Evolutionary conservation across 805 yeast genomes (phyloP).

Genomic region (Yarrowia sp.): DNA sequence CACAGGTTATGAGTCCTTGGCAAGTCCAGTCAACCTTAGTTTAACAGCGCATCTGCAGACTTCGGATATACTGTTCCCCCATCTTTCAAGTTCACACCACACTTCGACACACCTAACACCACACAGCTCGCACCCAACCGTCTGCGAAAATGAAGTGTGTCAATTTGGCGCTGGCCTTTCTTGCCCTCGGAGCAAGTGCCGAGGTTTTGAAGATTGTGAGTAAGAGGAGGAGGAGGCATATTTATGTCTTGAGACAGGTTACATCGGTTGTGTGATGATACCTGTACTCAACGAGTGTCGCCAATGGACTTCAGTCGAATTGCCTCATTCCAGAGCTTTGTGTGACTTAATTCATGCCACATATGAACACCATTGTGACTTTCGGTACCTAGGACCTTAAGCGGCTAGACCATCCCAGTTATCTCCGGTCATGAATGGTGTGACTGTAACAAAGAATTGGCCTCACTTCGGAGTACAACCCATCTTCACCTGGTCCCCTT

Average conservation of each 20-base stretch:
- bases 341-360: too few relatives aligned
- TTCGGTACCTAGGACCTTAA: too few relatives aligned
- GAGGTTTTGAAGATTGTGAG: conserved; percentile 43
- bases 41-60: conserved; percentile 32
- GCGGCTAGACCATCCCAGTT: too few relatives aligned
- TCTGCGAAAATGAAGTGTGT: conserved; percentile 33
- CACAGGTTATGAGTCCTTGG: conserved; percentile 17
- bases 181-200: conserved; percentile 41
- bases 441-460: neutral
- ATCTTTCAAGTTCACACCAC: neutral
- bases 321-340: too few relatives aligned
- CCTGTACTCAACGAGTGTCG: too few relatives aligned
- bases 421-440: too few relatives aligned
- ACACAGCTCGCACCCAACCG: neutral
- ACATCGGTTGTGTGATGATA: too few relatives aligned
- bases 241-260: too few relatives aligned
- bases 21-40: neutral
- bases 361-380: too few relatives aligned
- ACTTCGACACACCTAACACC: neutral
- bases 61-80: conserved; percentile 6
- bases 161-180: conserved; percentile 38
- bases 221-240: neutral
- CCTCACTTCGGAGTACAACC: conserved; percentile 16
- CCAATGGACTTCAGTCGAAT: too few relatives aligned
- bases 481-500: neutral